phyloP scores from a whole-genome alignment of 169 alveolate species.

The Prorocentrum cordatum region DNA sequence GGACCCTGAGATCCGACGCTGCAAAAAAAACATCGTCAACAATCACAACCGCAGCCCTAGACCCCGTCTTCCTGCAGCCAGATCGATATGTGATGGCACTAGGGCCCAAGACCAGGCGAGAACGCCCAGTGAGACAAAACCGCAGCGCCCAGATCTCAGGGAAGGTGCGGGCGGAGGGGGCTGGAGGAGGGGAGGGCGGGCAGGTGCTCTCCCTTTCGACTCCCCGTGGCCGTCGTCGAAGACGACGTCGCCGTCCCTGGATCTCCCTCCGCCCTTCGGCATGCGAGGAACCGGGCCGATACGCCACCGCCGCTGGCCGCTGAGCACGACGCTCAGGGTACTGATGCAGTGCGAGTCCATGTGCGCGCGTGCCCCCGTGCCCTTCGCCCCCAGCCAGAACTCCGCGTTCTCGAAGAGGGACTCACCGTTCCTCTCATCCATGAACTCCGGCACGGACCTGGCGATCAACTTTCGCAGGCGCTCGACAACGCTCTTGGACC shows the following conservation, averaged over 20 bases:
- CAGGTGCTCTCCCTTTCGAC: too few species aligned
- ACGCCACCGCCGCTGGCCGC: slow-evolving; percentile 50
- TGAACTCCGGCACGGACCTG: slow-evolving; percentile 1
- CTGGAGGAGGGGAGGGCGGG: too few species aligned
- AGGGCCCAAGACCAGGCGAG: too few species aligned
- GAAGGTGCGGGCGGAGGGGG: too few species aligned
- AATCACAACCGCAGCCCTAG: too few species aligned
- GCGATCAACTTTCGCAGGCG: slow-evolving; percentile 7
- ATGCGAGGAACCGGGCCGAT: slow-evolving; percentile 53
- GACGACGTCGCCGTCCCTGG: not conserved
- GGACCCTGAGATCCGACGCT: too few species aligned
- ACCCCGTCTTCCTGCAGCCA: too few species aligned
- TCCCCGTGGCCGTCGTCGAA: too few species aligned
- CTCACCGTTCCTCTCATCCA: slow-evolving; percentile 1
- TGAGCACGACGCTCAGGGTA: slow-evolving; percentile 38
- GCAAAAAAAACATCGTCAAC: too few species aligned
- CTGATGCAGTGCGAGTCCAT: slow-evolving; percentile 56
- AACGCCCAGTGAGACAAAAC: too few species aligned
- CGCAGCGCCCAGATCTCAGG: too few species aligned
- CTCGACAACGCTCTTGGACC: not conserved
- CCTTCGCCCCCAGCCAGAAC: slow-evolving; percentile 43
- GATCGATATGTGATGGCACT: too few species aligned
- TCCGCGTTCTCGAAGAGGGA: slow-evolving; percentile 26
- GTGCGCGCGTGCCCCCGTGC: slow-evolving; percentile 51
- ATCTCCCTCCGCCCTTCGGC: slow-evolving; percentile 27